Conservation (phyloP, 2,329 filamentous ascomycete genomes). For the Shiraia bambusicola region DNA sequence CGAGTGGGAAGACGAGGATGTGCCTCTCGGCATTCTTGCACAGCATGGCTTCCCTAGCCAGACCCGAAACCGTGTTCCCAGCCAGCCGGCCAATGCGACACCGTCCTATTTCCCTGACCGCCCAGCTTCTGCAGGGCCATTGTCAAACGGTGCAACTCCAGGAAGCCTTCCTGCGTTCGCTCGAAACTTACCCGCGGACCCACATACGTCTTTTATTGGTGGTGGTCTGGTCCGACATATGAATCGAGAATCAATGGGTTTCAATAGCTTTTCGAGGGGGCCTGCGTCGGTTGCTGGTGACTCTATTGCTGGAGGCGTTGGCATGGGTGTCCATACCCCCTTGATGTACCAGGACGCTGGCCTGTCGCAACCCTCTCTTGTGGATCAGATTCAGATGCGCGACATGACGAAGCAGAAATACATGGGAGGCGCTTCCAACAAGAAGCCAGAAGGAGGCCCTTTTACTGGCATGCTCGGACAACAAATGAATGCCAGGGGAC, state of each 20-base stretch:
- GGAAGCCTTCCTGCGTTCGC: constrained; percentile 39
- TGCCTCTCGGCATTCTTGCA: constrained; percentile 42
- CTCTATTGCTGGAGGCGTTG: constrained; percentile 20
- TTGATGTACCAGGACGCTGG: constrained; percentile 37
- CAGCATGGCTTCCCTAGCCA: constrained; percentile 41
- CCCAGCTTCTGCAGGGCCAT: constrained; percentile 35
- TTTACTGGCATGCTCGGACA: constrained; percentile 39
- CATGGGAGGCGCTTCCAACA: constrained; percentile 38
- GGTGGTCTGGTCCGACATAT: constrained; percentile 37
- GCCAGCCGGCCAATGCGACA: constrained; percentile 31
- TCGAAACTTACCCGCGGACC: constrained; percentile 39
- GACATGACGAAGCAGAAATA: constrained; percentile 42
- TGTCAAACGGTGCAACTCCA: constrained; percentile 22
- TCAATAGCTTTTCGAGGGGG: constrained; percentile 37
- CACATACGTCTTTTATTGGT: constrained; percentile 36
- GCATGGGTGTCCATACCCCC: constrained; percentile 18
- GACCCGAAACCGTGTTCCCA: constrained; percentile 27
- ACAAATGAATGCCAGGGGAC: constrained; percentile 35
- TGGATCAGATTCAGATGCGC: constrained; percentile 42
- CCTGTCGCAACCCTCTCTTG: constrained; percentile 34
- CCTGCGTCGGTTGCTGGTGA: constrained; percentile 40
- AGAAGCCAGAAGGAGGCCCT: constrained; percentile 31
- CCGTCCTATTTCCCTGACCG: constrained; percentile 42
- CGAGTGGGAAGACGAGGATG: constrained; percentile 43
- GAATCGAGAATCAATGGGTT: constrained; percentile 42